Percentiles rank a stretch among this genome's conserved stretches.
Evolutionary conservation across 2,329 filamentous ascomycete genomes (phyloP).

Genomic region (Fusarium goolgardi): DNA sequence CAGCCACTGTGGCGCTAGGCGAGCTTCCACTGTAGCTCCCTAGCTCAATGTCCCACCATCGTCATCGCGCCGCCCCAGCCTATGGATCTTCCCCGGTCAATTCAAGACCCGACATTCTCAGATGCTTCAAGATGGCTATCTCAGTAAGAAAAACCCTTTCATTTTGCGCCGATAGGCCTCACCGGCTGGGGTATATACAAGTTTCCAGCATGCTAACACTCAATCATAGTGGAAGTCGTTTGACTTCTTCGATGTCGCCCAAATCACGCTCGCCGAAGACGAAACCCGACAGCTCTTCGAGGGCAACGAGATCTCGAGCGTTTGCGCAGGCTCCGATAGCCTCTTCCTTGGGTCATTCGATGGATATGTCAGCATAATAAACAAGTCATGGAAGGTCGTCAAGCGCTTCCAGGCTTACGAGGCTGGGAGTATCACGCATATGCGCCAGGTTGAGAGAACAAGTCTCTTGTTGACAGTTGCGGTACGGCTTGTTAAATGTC

Average conservation of each 20-base stretch:
- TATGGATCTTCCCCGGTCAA: conserved; percentile 32
- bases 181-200: rapidly evolving
- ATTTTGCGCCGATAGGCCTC: neutral
- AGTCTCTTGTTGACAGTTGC: conserved; percentile 86
- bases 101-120: conserved; percentile 29
- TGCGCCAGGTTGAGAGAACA: conserved; percentile 91
- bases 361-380: conserved; percentile 88
- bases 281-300: conserved; percentile 84
- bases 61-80: conserved; percentile 46
- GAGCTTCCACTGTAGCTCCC: conserved; percentile 43
- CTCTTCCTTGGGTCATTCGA: conserved; percentile 89
- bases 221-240: conserved; percentile 91
- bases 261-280: conserved; percentile 82
- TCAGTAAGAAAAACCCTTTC: conserved; percentile 44
- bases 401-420: conserved; percentile 90
- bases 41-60: conserved; percentile 47
- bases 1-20: conserved; percentile 47
- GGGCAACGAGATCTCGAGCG: conserved; percentile 82
- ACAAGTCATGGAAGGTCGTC: conserved; percentile 85
- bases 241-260: conserved; percentile 97
- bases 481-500: conserved; percentile 49
- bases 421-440: conserved; percentile 82
- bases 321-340: conserved; percentile 88
- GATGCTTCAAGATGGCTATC: conserved; percentile 52
- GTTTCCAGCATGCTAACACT: conserved; percentile 12